Evolutionary conservation across 768 basidiomycete species (phyloP), one percentile per base, ranked within the genome.

Genomic region (Mycena chlorophos): DNA sequence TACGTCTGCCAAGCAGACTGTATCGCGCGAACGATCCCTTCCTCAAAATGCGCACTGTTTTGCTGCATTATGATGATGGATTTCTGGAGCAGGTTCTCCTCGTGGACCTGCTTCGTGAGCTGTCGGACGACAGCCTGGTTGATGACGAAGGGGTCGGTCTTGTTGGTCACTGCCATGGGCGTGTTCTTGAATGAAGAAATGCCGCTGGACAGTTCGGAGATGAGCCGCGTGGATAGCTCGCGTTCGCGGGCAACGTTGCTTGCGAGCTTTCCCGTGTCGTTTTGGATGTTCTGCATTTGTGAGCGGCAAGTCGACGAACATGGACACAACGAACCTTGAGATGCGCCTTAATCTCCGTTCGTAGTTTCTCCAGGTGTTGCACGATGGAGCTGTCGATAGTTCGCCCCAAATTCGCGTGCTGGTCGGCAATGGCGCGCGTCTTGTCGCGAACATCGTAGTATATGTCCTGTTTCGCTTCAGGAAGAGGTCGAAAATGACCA

Each of bases 1-100:
- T 89, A 99, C 0, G 96, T 98, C 54, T 88, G 84, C 97, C 97
- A 99, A 0, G 97, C 94, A 19, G 93, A 94, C 71, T 98, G 94
- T 58, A 99, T 83, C 2, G 93, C 86, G 56, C 91, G 89, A 25
- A 99, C 93, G 64, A 99, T 91, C 50, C 94, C 95, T 62, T 93
- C 91, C 71, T 98, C 97, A 64, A 99, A 99, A 68, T 95, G 88
- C 20, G 95, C 96, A 16, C 88, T 91, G 69, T 96, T 96, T 62
- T 95, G 94, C 65, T 99, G 96, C 85, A 96, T 98, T 70, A 99
- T 95, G 66, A 99, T 87, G 66, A 98, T 91, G 2, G 89, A 91
- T 70, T 98, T 99, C 73, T 99, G 96, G 14, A 99, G 85, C 0
- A 94, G 86, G 68, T 99, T 99, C 73, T 99, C 97, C 73, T 97